Evolutionary conservation across 495 filamentous ascomycete species (phyloP).

Genomic region (Podospora appendiculata): DNA sequence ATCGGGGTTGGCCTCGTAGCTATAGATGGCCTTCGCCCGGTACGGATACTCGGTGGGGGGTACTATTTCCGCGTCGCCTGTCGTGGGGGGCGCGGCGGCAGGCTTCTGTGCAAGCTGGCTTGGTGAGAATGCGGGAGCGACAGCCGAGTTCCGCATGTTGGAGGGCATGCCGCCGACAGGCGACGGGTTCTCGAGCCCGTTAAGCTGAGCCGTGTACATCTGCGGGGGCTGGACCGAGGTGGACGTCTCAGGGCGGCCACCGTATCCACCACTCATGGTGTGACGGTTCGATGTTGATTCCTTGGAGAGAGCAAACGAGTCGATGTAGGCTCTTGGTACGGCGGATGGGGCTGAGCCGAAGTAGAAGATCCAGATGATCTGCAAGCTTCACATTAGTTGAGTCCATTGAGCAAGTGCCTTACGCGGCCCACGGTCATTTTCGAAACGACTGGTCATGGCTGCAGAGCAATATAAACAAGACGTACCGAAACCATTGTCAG

Average conservation of each 20-base stretch:
- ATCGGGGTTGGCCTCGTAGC: conserved; percentile 95
- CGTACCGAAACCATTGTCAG: conserved; percentile 88
- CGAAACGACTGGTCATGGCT: neutral
- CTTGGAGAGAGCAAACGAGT: conserved; percentile 93
- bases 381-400: conserved; percentile 9
- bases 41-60: conserved; percentile 93
- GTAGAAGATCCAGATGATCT: conserved; percentile 99
- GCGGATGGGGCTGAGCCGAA: conserved; percentile 89
- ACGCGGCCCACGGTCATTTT: neutral
- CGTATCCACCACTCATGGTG: conserved; percentile 59
- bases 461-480: conserved; percentile 3
- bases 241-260: conserved; percentile 70
- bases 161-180: conserved; percentile 68
- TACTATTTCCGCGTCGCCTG: conserved; percentile 55
- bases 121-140: conserved; percentile 20
- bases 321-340: conserved; percentile 82
- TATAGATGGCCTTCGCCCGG: conserved; percentile 95
- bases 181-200: conserved; percentile 92
- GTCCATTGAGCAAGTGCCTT: neutral
- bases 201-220: conserved; percentile 95
- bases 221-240: conserved; percentile 72
- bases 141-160: conserved; percentile 30
- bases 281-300: conserved; percentile 59
- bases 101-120: conserved; percentile 26
- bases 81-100: conserved; percentile 23